Conservation (phyloP, 2,329 filamentous ascomycete species). For the Xylaria digitata region DNA sequence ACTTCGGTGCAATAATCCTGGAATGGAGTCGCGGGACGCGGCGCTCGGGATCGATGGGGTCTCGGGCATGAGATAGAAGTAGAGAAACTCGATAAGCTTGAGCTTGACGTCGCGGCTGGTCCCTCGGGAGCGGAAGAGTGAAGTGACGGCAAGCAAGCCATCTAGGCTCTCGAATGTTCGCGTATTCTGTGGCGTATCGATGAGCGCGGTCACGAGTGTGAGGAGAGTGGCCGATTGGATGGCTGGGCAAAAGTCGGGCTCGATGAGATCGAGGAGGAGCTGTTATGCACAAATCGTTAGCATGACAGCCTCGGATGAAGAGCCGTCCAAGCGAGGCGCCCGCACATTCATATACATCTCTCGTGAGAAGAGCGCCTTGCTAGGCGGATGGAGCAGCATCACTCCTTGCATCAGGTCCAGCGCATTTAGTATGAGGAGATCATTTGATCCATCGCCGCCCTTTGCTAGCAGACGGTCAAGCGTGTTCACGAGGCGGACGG, state of each 20-base stretch:
- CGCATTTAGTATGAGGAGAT: conserved; percentile 87
- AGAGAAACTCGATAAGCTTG: conserved; percentile 95
- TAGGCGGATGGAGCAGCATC: conserved; percentile 89
- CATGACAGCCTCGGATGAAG: conserved; percentile 12
- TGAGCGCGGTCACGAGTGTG: conserved; percentile 87
- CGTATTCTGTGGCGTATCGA: conserved; percentile 87
- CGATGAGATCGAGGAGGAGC: conserved; percentile 93
- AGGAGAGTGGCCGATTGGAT: conserved; percentile 92
- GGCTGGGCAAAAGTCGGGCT: conserved; percentile 89
- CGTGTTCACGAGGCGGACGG: conserved; percentile 84
- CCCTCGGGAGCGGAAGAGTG: conserved; percentile 88
- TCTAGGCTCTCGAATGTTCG: conserved; percentile 93
- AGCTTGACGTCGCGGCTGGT: conserved; percentile 91
- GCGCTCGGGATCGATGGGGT: conserved; percentile 68
- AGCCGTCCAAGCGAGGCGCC: not conserved
- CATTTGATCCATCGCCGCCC: conserved; percentile 83
- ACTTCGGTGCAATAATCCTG: conserved; percentile 71
- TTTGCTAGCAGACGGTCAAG: conserved; percentile 88
- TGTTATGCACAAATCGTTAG: conserved; percentile 48
- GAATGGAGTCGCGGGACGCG: conserved; percentile 58
- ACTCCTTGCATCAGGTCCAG: conserved; percentile 90
- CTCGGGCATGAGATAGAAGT: conserved; percentile 99
- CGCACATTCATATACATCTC: conserved; percentile 94
- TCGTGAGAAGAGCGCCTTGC: conserved; percentile 84
- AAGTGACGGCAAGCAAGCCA: conserved; percentile 90